phyloP scores from a whole-genome alignment of 306 rosid genomes.

The Crataegus laevigata region DNA sequence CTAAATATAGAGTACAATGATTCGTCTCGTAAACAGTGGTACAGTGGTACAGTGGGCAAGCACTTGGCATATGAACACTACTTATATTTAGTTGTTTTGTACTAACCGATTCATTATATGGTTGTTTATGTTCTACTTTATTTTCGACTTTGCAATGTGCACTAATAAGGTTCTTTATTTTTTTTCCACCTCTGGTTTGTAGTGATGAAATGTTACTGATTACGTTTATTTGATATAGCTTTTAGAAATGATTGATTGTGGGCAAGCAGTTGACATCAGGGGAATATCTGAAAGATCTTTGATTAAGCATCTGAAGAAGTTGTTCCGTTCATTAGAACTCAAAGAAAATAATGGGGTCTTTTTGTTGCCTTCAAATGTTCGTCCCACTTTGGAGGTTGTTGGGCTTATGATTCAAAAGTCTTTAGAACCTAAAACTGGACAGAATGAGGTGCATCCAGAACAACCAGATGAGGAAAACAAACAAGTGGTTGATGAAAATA shows the following conservation, averaged over 20 bases:
- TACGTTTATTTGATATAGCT: constrained; percentile 38
- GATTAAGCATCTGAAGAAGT: constrained; percentile 58
- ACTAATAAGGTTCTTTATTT: not conserved
- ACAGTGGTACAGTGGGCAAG: not conserved
- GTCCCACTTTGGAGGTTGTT: constrained; percentile 65
- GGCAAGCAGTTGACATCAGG: constrained; percentile 91
- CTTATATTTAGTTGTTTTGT: not conserved
- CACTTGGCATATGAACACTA: not conserved
- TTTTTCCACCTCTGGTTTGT: not conserved
- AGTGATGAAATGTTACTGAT: not conserved
- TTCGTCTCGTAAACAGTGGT: not conserved
- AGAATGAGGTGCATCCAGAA: constrained; percentile 30
- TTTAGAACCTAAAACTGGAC: constrained; percentile 23
- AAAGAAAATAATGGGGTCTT: constrained; percentile 64
- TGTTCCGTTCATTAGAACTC: constrained; percentile 58
- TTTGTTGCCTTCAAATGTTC: constrained; percentile 48
- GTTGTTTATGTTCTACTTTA: not conserved
- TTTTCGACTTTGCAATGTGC: not conserved
- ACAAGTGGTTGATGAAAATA: constrained; percentile 26
- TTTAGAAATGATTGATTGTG: constrained; percentile 82
- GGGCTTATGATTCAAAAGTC: constrained; percentile 48
- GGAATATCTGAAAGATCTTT: constrained; percentile 68
- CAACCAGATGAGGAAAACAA: constrained; percentile 21
- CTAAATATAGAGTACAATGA: not conserved
- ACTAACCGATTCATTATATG: not conserved